Base-by-base conservation (phyloP, 1,284 basidiomycete species). In the Spongiforma sp. region DNA sequence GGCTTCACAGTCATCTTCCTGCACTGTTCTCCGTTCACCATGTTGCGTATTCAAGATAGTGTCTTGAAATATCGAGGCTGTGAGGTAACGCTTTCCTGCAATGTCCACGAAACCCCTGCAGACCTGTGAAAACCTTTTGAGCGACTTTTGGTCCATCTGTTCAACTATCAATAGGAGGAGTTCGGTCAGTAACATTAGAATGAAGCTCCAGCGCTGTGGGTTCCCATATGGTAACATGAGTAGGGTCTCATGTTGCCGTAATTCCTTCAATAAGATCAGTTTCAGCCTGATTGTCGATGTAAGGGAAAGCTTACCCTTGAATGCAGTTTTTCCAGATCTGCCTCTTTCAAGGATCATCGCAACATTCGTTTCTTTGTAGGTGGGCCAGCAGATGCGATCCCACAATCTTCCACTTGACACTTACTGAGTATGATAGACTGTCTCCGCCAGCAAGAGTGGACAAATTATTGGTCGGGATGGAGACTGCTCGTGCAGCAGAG, bases 101-200 rank as follows among this genome's bases (percentile, higher is more conserved):
- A 65, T 60, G 21, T 65, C 37, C 34, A 43, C 10, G 28, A 65
- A 33, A 32, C 5, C 39, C 9, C 37, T 57, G 58, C 64, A 65
- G 32, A 26, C 24, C 28, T 65, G 57, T 46, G 39, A 65, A 15
- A 62, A 6, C 30, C 5, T 57, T 32, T 17, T 17, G 39, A 62
- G 54, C 28, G 32, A 65, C 32, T 65, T 58, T n/a, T 26, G 39
- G 17, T 63, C 58, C 57, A 63, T 17, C 41, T 59, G 33, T 48
- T 48, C 11, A 15, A 48, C 28, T 48, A 48, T 28, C 46, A 48
- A 48, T 26, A 48, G 46, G 26, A 48, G n/a, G 21, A 48, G 10
- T 48, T 48, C 14, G 46, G 46, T 48, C 14, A 15, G 46, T 48
- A 48, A 26, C 46, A n/a, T 48, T 15, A 48, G 46, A 26, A 48